These are phyloP conservation scores for Colletotrichum sojae DNA, from an alignment of 2,329 filamentous ascomycete species.

Conservation along the genomic window DNA sequence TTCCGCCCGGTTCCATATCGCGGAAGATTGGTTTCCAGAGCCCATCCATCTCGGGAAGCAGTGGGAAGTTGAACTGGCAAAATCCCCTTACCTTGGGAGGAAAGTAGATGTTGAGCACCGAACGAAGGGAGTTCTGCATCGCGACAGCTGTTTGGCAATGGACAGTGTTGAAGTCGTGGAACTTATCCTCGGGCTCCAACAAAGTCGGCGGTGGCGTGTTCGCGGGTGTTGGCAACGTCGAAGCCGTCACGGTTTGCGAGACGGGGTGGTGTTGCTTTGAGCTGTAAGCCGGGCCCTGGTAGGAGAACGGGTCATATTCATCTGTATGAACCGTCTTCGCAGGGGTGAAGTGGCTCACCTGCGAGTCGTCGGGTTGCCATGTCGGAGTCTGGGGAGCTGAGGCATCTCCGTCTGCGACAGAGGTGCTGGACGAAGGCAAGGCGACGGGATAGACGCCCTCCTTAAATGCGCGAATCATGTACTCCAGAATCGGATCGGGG, in stretches of 20 bases:
- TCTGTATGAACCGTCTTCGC: slow-evolving; percentile 42
- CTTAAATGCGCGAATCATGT: slow-evolving; percentile 63
- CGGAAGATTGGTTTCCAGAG: slow-evolving; percentile 69
- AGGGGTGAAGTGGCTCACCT: slow-evolving; percentile 5
- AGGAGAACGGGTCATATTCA: slow-evolving; percentile 65
- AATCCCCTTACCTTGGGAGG: slow-evolving; percentile 62
- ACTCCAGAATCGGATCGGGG: slow-evolving; percentile 59
- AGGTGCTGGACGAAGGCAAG: slow-evolving; percentile 16
- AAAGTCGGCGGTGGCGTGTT: slow-evolving; percentile 56
- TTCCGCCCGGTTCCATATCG: slow-evolving; percentile 49
- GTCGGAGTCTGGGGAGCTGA: slow-evolving; percentile 25
- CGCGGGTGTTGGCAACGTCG: slow-evolving; percentile 58
- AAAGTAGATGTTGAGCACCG: slow-evolving; percentile 66
- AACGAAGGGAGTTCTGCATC: slow-evolving; percentile 71
- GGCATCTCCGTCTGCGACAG: slow-evolving; percentile 28
- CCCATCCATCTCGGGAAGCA: slow-evolving; percentile 63
- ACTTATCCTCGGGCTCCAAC: slow-evolving; percentile 52
- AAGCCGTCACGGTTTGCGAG: slow-evolving; percentile 43
- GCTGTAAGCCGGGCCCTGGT: slow-evolving; percentile 37
- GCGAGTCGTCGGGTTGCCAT: slow-evolving; percentile 20
- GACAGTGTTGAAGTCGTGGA: slow-evolving; percentile 61
- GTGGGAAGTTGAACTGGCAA: slow-evolving; percentile 62
- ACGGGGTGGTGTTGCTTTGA: slow-evolving; percentile 18
- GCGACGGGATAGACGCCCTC: slow-evolving; percentile 52
- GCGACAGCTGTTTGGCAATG: slow-evolving; percentile 63